Evolutionary conservation across 2,329 filamentous ascomycete species (phyloP).

Genomic region (Pseudogymnoascus sp.): DNA sequence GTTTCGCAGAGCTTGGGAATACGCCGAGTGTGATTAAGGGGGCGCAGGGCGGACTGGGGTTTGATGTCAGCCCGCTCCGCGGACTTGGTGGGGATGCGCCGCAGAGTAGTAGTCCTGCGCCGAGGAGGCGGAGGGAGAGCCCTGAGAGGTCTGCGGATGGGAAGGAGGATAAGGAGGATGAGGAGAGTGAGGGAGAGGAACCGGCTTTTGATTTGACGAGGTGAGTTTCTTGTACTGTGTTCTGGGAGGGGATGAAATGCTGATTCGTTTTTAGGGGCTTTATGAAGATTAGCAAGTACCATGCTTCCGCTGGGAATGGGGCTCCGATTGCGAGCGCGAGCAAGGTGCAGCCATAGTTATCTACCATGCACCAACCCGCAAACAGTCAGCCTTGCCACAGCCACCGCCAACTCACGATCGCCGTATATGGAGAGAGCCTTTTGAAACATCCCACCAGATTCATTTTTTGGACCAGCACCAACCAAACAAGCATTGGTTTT

Average conservation of each 20-base stretch:
- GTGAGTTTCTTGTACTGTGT: not conserved
- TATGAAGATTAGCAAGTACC: slow-evolving; percentile 8
- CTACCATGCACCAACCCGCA: not conserved
- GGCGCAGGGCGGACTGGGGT: slow-evolving; percentile 33
- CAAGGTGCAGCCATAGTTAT: not conserved
- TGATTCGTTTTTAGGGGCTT: not conserved
- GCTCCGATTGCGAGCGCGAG: not conserved
- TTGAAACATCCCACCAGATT: not conserved
- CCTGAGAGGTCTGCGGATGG: slow-evolving; percentile 15
- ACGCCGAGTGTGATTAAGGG: slow-evolving; percentile 47
- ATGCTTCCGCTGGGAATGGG: not conserved
- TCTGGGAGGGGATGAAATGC: not conserved
- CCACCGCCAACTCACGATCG: not conserved
- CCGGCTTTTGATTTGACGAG: slow-evolving; percentile 44
- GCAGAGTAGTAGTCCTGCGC: slow-evolving; percentile 53
- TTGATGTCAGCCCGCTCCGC: slow-evolving; percentile 54
- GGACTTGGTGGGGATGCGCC: slow-evolving; percentile 30
- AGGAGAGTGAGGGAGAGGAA: slow-evolving; percentile 40
- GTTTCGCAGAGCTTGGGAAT: slow-evolving; percentile 68
- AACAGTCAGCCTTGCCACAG: not conserved
- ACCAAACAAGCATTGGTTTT: not conserved
- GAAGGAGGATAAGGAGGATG: slow-evolving; percentile 23
- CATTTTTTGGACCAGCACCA: not conserved
- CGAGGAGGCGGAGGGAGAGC: slow-evolving; percentile 21
- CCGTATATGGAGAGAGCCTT: not conserved